Base-by-base conservation (phyloP, 2,329 filamentous ascomycete genomes). In the Trichoderma oligosporum region DNA sequence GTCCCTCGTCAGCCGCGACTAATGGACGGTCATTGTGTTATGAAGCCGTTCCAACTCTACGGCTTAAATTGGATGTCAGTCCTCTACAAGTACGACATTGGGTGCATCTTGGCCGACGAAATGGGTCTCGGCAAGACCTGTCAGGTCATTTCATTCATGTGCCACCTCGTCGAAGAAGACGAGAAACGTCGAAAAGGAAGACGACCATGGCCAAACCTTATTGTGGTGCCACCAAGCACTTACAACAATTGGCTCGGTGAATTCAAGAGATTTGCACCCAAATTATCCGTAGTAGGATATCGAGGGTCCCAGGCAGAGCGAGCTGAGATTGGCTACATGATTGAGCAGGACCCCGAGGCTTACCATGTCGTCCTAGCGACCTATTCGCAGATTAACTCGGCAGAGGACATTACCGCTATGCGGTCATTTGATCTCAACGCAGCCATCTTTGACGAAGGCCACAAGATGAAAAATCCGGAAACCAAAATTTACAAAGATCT, bases 61-160 rank as follows among this genome's bases (percentile, higher is more conserved):
- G 94, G 94, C 4, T 81, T 99, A 51, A 97, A 97, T 68, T 99
- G 94, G 94, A 82, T 99, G 67, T 85, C 86, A 56, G 74, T 97
- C 44, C 80, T 99, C 12, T 96, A 91, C 74, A 80, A 86, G 52
- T 85, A 89, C 58, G 80, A 85, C 25, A 82, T 95, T 51, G 93
- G 90, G 44, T 93, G 91, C 61, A 97, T 99, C 57, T 78, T 99
- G 16, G 94, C 94, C 1, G 94, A 99, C 69, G 94, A 99, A 69
- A 99, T 99, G 94, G 94, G 89, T 51, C 77, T 93, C 38, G 94
- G 94, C 44, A 99, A 99, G 78, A 99, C 94, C 0, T 97, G 91
- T 65, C 93, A 99, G 67, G 91, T 97, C 61, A 96, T 99, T 64
- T 86, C 91, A 0, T 91, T 99, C 66, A 80, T 99, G 44, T 88